A percentile compares a stretch with the other conserved stretches of the same genome.
Conservation (phyloP, 257 asterid genomes). For the Plantago major region DNA sequence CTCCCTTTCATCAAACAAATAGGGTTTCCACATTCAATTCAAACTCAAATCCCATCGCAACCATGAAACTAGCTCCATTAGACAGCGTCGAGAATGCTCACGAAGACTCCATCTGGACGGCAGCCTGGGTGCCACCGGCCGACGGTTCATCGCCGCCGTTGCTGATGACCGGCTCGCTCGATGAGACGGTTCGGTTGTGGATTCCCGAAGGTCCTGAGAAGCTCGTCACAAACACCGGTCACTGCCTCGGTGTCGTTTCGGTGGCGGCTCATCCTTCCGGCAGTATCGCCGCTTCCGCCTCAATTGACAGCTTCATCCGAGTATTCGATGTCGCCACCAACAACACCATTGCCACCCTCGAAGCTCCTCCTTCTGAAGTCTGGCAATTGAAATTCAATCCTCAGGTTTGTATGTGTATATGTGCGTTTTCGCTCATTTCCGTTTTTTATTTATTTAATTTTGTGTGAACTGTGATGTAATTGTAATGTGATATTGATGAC, state of each 20-base stretch:
- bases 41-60: too few species aligned
- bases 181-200: constrained; percentile 88
- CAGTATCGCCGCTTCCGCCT: constrained; percentile 88
- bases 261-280: constrained; percentile 92
- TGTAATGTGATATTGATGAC: too few species aligned
- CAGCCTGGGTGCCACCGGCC: constrained; percentile 81
- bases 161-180: constrained; percentile 88
- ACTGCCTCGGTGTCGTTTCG: constrained; percentile 92
- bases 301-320: constrained; percentile 84
- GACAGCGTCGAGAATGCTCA: constrained; percentile 69
- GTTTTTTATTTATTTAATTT: too few species aligned
- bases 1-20: too few species aligned
- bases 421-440: background rate
- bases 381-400: constrained; percentile 95
- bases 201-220: constrained; percentile 49
- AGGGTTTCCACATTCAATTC: too few species aligned
- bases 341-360: constrained; percentile 78
- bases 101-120: constrained; percentile 90
- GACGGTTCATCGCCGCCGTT: constrained; percentile 49
- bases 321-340: constrained; percentile 82
- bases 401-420: constrained; percentile 35
- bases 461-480: too few species aligned
- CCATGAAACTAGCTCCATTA: constrained; percentile 28
- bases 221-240: constrained; percentile 71
- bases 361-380: constrained; percentile 96